These are phyloP conservation scores for Kodamaea kakaduensis DNA, from an alignment of 805 yeast species.

Conservation along the genomic window DNA sequence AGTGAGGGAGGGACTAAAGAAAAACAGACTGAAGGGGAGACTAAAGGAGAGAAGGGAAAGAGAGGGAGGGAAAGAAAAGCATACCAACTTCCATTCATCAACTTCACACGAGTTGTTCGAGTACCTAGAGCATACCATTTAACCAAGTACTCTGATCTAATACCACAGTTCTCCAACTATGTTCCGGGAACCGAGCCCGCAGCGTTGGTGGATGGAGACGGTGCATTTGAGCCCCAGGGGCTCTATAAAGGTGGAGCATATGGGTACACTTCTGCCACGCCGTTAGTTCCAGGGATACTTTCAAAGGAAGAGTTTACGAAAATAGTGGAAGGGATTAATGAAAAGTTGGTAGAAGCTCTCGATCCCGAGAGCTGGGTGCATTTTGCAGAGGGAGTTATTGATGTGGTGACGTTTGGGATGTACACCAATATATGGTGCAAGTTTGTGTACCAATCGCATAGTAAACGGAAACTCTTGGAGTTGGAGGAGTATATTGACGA, in stretches of 20 bases:
- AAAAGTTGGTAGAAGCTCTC: slow-evolving; percentile 35
- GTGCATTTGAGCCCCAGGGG: slow-evolving; percentile 36
- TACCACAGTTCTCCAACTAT: slow-evolving; percentile 53
- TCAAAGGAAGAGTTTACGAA: slow-evolving; percentile 31
- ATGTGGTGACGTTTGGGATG: slow-evolving; percentile 36
- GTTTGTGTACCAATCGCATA: slow-evolving; percentile 16
- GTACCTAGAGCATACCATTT: slow-evolving; percentile 51
- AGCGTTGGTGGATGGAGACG: slow-evolving; percentile 32
- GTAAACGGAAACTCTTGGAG: slow-evolving; percentile 27
- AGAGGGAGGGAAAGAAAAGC: no score
- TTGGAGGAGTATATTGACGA: slow-evolving; percentile 40
- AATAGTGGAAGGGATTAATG: slow-evolving; percentile 46
- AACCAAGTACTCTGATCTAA: slow-evolving; percentile 26
- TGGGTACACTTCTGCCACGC: slow-evolving; percentile 54
- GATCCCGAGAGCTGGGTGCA: slow-evolving; percentile 25
- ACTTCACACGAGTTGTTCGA: slow-evolving; percentile 55
- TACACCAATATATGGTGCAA: slow-evolving; percentile 21
- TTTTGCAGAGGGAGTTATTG: slow-evolving; percentile 38
- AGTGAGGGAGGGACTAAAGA: no score
- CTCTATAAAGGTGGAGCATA: slow-evolving; percentile 38
- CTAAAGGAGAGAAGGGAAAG: no score
- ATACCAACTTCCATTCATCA: no score
- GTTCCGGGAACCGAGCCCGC: slow-evolving; percentile 65
- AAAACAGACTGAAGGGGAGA: no score
- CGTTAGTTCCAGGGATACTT: slow-evolving; percentile 27